Evolutionary conservation across 2,329 filamentous ascomycete genomes (phyloP).

Genomic region (Fusarium foetens): DNA sequence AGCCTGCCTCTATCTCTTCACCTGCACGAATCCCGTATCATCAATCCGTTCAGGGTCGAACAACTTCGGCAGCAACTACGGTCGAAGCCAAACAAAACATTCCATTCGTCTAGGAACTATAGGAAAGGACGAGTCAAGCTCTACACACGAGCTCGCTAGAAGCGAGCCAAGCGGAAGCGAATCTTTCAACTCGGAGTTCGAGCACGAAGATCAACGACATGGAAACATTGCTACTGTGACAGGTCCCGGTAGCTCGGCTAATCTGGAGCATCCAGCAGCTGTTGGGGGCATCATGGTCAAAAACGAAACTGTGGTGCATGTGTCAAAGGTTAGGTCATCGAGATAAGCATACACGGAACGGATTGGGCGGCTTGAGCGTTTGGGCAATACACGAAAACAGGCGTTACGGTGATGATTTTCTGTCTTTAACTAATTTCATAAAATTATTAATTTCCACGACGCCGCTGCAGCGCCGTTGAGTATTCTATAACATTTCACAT

Average conservation of each 20-base stretch:
- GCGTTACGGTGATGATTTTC: not conserved
- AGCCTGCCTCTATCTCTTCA: constrained; percentile 31
- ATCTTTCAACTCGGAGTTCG: constrained; percentile 21
- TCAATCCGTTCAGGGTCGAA: constrained; percentile 6
- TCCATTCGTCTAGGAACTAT: constrained; percentile 27
- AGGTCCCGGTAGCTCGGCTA: not conserved
- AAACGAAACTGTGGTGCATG: constrained; percentile 31
- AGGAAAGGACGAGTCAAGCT: constrained; percentile 26
- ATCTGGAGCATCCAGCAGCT: not conserved
- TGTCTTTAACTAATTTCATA: not conserved
- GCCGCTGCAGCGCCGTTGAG: too few relatives aligned
- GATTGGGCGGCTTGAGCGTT: not conserved
- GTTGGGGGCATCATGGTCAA: constrained; percentile 32
- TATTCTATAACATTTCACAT: not conserved
- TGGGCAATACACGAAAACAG: not conserved
- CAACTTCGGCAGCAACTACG: constrained; percentile 11
- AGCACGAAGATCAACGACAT: constrained; percentile 11
- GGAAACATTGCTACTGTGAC: constrained; percentile 12
- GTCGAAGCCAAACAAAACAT: constrained; percentile 21
- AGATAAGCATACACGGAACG: not conserved
- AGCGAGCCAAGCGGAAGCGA: not conserved
- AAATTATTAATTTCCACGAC: not conserved
- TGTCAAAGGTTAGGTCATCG: not conserved
- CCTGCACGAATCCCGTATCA: constrained; percentile 3
- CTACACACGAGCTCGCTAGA: constrained; percentile 34